A percentile compares a stretch with the other conserved stretches of the same genome.
Evolutionary conservation across 2,329 filamentous ascomycete genomes (phyloP).

Genomic region (Diaporthe humulicola): DNA sequence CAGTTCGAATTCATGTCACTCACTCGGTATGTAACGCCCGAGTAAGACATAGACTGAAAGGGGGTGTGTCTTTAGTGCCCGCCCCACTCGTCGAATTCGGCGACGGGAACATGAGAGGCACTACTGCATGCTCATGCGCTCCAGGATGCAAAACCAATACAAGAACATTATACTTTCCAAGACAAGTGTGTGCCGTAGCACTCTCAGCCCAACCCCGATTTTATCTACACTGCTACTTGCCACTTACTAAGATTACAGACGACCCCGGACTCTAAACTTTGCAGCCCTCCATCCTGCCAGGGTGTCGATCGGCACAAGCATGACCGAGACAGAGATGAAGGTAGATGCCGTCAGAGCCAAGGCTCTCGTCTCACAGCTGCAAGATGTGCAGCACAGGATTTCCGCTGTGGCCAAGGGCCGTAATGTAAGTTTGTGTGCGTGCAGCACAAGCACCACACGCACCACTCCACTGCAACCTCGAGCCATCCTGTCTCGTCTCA

Average conservation of each 20-base stretch:
- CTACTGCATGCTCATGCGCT: neutral
- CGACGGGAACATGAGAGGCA: conserved; percentile 8
- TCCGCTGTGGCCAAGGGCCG: conserved; percentile 65
- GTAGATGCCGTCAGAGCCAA: conserved; percentile 73
- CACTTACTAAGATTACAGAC: neutral
- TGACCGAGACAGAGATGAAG: conserved; percentile 69
- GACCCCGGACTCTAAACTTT: conserved; percentile 10
- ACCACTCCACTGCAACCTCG: neutral
- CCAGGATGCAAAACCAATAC: neutral
- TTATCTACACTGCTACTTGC: neutral
- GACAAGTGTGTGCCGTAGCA: neutral
- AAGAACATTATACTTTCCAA: conserved; percentile 1
- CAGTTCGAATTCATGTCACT: neutral
- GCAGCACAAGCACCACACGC: neutral
- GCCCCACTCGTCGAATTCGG: neutral
- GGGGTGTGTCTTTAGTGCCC: neutral
- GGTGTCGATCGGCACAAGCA: conserved; percentile 43
- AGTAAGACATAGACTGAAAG: neutral
- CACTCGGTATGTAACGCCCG: neutral
- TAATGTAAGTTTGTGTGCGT: conserved; percentile 59
- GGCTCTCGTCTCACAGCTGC: conserved; percentile 73
- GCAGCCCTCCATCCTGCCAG: conserved; percentile 11
- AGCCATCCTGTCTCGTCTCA: conserved; percentile 27
- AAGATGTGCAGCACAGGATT: conserved; percentile 71
- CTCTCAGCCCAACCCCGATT: conserved; percentile 17